Conservation (phyloP, 331 rosid species). For the Saraca asoca region DNA sequence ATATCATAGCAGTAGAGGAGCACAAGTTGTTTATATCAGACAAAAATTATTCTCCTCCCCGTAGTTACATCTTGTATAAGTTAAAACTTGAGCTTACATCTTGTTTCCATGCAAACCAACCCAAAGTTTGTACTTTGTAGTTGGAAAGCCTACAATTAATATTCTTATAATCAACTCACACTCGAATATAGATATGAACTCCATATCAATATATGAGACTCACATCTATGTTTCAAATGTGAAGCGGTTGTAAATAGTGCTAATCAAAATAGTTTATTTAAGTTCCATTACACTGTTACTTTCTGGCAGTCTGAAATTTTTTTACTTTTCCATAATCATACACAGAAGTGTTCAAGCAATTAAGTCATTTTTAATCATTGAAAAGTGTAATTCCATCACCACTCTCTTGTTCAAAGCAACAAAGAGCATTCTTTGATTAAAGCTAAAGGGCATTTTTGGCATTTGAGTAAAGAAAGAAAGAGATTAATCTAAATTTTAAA, state of each 20-base stretch:
- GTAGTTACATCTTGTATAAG: neutral
- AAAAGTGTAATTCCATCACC: constrained; percentile 59
- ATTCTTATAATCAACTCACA: no score
- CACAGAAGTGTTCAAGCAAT: constrained; percentile 37
- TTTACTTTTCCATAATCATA: constrained; percentile 1
- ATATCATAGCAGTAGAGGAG: constrained; percentile 12
- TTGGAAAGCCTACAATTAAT: neutral
- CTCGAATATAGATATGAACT: no score
- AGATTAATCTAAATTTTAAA: constrained; percentile 63
- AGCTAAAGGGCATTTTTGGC: constrained; percentile 91
- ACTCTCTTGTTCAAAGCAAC: constrained; percentile 57
- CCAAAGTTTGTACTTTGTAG: constrained; percentile 6
- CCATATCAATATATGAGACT: no score
- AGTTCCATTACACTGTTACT: constrained; percentile 25
- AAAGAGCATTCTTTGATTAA: constrained; percentile 68
- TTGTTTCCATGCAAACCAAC: constrained; percentile 28
- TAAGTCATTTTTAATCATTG: constrained; percentile 53
- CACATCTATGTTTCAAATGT: no score
- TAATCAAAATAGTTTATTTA: constrained; percentile 8
- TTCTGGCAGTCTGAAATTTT: constrained; percentile 27
- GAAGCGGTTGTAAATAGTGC: neutral
- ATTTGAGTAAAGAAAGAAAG: constrained; percentile 46
- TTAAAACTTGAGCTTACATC: no score
- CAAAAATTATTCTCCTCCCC: neutral
- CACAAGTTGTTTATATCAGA: neutral